phyloP scores from a whole-genome alignment of 306 rosid genomes.

The Hippophae rhamnoides region DNA sequence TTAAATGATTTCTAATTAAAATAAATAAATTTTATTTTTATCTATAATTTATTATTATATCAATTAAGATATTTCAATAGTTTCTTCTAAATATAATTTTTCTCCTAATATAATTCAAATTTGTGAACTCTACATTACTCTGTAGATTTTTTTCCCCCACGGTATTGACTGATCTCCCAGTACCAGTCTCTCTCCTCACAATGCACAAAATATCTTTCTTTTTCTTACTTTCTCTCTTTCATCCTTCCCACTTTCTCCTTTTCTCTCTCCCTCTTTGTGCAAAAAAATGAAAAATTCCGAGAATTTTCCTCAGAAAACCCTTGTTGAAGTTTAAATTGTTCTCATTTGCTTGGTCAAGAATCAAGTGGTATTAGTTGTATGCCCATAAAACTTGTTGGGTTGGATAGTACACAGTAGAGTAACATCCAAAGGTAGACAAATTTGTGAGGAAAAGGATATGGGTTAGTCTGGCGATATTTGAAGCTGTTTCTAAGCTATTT shows the following conservation, averaged over 20 bases:
- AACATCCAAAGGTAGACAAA: background rate
- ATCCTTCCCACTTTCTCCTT: background rate
- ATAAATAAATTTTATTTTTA: no score
- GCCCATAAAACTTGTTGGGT: conserved; percentile 7
- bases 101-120: no score
- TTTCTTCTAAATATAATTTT: no score
- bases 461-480: conserved; percentile 42
- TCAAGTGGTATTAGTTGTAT: conserved; percentile 22
- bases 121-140: no score
- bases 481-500: conserved; percentile 7
- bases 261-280: background rate
- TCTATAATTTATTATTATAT: no score
- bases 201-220: no score
- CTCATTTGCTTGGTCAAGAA: conserved; percentile 13
- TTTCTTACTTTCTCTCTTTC: no score
- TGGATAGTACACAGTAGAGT: background rate
- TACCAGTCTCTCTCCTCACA: background rate
- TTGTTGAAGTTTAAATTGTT: conserved; percentile 15
- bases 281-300: conserved; percentile 23
- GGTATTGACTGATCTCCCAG: conserved; percentile 11
- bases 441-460: conserved; percentile 23
- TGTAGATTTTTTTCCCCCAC: no score
- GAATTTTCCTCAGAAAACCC: conserved; percentile 21
- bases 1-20: no score
- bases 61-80: no score